phyloP scores from a whole-genome alignment of 2,329 filamentous ascomycete species.

The Paecilomyces variotii region DNA sequence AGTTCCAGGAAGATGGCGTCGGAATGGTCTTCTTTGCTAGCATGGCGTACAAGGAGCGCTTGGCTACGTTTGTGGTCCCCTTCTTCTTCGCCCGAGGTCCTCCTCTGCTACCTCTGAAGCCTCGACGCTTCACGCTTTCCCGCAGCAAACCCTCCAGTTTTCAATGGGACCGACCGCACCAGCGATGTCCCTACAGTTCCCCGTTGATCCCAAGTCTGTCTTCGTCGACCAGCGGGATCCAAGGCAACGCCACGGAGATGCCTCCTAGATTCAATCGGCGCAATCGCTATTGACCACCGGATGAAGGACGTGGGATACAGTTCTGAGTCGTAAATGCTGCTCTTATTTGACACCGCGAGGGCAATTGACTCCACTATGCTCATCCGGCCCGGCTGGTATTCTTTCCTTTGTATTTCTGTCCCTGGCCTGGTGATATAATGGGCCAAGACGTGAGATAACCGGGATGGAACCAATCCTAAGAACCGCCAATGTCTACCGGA shows the following conservation, averaged over 20 bases:
- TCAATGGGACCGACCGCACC: not conserved
- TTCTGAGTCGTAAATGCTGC: not conserved
- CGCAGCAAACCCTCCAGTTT: not conserved
- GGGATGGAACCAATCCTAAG: not conserved
- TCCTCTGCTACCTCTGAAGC: conserved; percentile 2
- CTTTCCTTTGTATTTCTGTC: not conserved
- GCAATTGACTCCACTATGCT: not conserved
- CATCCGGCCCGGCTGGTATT: not conserved
- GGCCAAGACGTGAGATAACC: not conserved
- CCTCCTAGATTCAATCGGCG: not conserved
- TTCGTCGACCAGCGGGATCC: not conserved
- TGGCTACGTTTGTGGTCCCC: not conserved
- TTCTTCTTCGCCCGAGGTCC: conserved; percentile 1
- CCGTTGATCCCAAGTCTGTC: not conserved
- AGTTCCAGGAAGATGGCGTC: conserved; percentile 28
- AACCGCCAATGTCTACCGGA: not conserved
- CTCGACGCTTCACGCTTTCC: not conserved
- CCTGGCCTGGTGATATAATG: not conserved
- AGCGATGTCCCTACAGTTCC: not conserved
- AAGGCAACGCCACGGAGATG: not conserved
- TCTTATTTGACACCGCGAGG: not conserved
- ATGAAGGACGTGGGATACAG: not conserved
- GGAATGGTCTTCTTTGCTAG: conserved; percentile 30
- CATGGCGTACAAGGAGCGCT: conserved; percentile 27
- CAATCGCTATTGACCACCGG: not conserved